Conservation (phyloP, 1,284 basidiomycete genomes). For the Athelia sp. region DNA sequence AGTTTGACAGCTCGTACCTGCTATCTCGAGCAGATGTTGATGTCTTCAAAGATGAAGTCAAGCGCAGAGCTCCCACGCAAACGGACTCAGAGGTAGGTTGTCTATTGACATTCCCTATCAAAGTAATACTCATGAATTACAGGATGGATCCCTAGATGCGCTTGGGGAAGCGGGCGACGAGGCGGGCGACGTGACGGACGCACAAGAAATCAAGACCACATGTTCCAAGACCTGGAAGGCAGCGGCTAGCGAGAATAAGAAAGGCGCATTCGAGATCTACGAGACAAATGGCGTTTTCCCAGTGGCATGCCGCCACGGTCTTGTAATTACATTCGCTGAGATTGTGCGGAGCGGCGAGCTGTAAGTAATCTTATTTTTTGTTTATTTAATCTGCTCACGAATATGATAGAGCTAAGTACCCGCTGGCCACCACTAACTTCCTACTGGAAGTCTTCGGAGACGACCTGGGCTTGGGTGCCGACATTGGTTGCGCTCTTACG, state of each 20-base stretch:
- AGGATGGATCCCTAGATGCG: neutral
- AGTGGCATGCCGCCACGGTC: conserved; percentile 15
- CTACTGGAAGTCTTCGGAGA: conserved; percentile 9
- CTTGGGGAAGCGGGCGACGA: neutral
- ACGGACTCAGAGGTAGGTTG: neutral
- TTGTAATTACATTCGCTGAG: conserved; percentile 11
- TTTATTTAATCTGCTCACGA: neutral
- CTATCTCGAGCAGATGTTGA: conserved; percentile 10
- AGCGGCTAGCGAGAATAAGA: neutral
- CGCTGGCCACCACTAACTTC: conserved; percentile 7
- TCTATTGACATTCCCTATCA: too few relatives aligned
- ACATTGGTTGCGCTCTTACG: conserved; percentile 13
- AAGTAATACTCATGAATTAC: too few relatives aligned
- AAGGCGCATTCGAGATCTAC: conserved; percentile 2
- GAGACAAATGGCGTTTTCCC: conserved; percentile 17
- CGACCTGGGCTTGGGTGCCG: conserved; percentile 8
- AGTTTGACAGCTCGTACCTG: conserved; percentile 4
- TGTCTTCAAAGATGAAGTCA: conserved; percentile 7
- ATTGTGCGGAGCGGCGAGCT: conserved; percentile 15
- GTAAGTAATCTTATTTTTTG: conserved; percentile 1
- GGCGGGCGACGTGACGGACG: neutral
- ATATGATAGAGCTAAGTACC: conserved; percentile 13
- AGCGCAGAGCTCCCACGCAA: neutral
- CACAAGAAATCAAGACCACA: neutral
- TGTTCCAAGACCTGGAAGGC: neutral